Percentiles rank a stretch among this genome's conserved stretches.
Conservation (phyloP, 345 rosid species). For the Eutrema japonicum region DNA sequence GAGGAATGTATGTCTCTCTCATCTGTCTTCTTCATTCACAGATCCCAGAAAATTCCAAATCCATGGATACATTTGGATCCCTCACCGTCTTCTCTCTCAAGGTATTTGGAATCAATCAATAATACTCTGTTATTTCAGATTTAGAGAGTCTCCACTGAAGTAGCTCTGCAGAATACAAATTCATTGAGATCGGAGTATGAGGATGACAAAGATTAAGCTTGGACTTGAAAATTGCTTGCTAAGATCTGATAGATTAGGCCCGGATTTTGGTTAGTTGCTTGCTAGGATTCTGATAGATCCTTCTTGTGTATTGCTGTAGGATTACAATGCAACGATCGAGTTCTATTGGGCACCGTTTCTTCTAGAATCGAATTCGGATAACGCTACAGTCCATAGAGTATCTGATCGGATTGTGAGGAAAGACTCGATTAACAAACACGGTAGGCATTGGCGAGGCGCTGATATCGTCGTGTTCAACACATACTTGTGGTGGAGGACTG, state of each 20-base stretch:
- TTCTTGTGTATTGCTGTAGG: conserved; percentile 40
- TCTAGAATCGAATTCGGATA: conserved; percentile 80
- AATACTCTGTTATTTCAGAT: neutral
- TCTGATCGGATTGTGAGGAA: conserved; percentile 75
- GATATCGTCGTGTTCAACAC: conserved; percentile 83
- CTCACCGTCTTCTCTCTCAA: conserved; percentile 77
- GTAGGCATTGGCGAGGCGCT: conserved; percentile 75
- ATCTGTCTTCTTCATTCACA: conserved; percentile 82
- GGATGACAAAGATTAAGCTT: neutral
- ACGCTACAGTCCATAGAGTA: conserved; percentile 74
- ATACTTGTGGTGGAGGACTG: conserved; percentile 94
- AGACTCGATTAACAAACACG: conserved; percentile 80
- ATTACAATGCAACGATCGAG: conserved; percentile 84
- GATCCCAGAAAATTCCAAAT: conserved; percentile 69
- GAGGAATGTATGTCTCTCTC: conserved; percentile 85
- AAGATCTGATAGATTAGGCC: neutral
- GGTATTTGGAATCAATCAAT: conserved; percentile 42
- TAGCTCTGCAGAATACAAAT: neutral
- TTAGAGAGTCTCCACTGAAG: conserved; percentile 21
- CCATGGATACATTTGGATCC: conserved; percentile 77
- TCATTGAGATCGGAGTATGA: conserved; percentile 17
- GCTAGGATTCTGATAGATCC: conserved; percentile 9
- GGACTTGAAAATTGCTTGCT: neutral
- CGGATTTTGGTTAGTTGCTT: neutral
- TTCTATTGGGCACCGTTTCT: conserved; percentile 98